Base-by-base conservation (phyloP, 2,329 filamentous ascomycete genomes). In the Botrytis hyacinthi region DNA sequence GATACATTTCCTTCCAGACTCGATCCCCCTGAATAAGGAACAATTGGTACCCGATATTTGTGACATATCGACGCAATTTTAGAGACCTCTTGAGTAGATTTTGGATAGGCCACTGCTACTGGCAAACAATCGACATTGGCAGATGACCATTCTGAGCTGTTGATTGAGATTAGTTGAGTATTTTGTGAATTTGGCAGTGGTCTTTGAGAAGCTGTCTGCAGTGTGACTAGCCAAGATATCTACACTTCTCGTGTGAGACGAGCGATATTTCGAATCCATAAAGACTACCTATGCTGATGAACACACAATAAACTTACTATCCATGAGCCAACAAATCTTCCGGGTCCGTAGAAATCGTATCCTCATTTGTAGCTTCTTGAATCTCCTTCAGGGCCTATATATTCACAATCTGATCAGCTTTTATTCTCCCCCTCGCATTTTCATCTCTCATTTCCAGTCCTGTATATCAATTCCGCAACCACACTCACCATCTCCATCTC, bases 1-100 rank as follows among this genome's bases (percentile, higher is more conserved):
- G 93, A 93, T 82, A 97, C 97, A 81, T 97, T 96, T 22, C 92
- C 95, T 82, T 98, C 95, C 0, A 98, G 85, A 77, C 92, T 95
- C 0, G 93, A 92, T 22, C 94, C 95, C 4, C 94, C 94, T 0
- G 93, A 96, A 80, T 93, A 97, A 0, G 93, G 92, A 74, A 81
- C 92, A 84, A 97, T 92, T 1, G 95, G 95, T 71, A 97, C 88
- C 26, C 87, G 90, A 82, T 94, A 91, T 81, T 91, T 91, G 83
- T 92, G 86, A 83, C 94, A 97, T 72, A 95, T 86, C 76, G 90
- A 85, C 2, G 87, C 88, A 74, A 91, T 88, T 54, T 82, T 79
- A 2, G 89, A 86, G 35, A 91, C 89, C 74, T 91, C 85, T 73
- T 86, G 84, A 1, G 89, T 91, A 16, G 84, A 86, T 63, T 87